These are phyloP conservation scores for Butyriboletus loyo DNA, from an alignment of 768 basidiomycete species.

Conservation along the genomic window DNA sequence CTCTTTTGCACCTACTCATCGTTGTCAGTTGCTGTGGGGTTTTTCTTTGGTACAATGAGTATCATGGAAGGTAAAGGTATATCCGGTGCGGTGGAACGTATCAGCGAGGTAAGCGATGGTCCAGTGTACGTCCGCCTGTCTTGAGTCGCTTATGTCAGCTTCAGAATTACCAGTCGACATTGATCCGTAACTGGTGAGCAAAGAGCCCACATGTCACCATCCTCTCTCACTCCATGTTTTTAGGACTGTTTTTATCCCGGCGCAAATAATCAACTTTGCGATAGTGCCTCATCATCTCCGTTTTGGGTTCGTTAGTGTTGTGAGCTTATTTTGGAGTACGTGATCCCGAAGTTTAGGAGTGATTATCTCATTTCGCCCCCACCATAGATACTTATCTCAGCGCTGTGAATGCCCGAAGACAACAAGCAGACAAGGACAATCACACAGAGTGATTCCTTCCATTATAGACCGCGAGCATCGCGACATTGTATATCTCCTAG, in stretches of 20 bases:
- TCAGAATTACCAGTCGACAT: constrained; percentile 68
- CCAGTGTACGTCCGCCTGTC: not conserved
- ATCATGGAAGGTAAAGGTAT: constrained; percentile 71
- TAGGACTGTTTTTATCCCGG: constrained; percentile 73
- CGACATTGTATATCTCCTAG: constrained; percentile 11
- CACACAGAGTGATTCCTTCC: not conserved
- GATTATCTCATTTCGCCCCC: not conserved
- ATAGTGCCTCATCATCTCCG: constrained; percentile 75
- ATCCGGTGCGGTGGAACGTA: constrained; percentile 47
- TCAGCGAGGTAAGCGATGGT: constrained; percentile 32
- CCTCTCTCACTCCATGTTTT: not conserved
- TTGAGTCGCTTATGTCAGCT: constrained; percentile 8
- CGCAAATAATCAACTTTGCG: constrained; percentile 77
- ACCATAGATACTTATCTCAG: constrained; percentile 62
- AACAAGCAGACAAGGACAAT: not conserved
- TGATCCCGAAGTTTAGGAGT: constrained; percentile 11
- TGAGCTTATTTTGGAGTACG: constrained; percentile 83
- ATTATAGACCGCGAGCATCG: not conserved
- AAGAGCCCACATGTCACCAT: not conserved
- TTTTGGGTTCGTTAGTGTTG: constrained; percentile 69
- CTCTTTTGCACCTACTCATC: not conserved
- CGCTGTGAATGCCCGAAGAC: constrained; percentile 43
- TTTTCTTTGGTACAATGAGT: constrained; percentile 76
- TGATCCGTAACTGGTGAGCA: constrained; percentile 71
- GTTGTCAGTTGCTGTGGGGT: constrained; percentile 40